Conservation (phyloP, 768 basidiomycete species). For the Piloderma croceum region DNA sequence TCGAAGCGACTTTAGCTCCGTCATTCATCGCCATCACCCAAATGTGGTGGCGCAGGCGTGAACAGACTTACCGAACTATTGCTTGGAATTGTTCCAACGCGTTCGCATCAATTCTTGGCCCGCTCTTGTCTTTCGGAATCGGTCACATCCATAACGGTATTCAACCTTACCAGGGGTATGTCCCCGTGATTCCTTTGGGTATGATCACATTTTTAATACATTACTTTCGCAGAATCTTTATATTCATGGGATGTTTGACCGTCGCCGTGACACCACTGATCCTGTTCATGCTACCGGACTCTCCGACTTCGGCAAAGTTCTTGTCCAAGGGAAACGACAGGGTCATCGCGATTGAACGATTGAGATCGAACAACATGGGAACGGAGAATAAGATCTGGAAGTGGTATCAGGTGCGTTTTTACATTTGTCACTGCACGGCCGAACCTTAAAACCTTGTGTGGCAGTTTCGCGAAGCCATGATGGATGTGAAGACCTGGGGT, state of each 20-base stretch:
- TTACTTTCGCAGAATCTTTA: slow-evolving; percentile 32
- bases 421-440: too few species aligned
- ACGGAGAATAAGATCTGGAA: slow-evolving; percentile 43
- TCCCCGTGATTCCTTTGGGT: slow-evolving; percentile 12
- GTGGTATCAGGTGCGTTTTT: slow-evolving; percentile 38
- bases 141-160: slow-evolving; percentile 34
- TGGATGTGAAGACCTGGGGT: too few species aligned
- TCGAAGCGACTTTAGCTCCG: slow-evolving; percentile 42
- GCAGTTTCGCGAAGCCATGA: too few species aligned
- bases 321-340: slow-evolving; percentile 37
- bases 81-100: slow-evolving; percentile 28
- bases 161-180: slow-evolving; percentile 35
- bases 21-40: slow-evolving; percentile 45
- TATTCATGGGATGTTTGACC: slow-evolving; percentile 39
- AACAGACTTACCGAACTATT: slow-evolving; percentile 37
- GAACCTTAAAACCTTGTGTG: too few species aligned
- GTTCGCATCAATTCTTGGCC: slow-evolving; percentile 23
- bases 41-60: slow-evolving; percentile 48
- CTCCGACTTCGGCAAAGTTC: slow-evolving; percentile 37
- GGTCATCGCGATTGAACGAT: slow-evolving; percentile 35
- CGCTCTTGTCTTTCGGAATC: slow-evolving; percentile 37
- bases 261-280: slow-evolving; percentile 33
- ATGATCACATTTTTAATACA: background rate
- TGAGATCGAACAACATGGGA: slow-evolving; percentile 40
- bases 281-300: slow-evolving; percentile 40